Evolutionary conservation across 306 rosid genomes (phyloP), one percentile per base, ranked within the genome.

Genomic region (Senna tora): DNA sequence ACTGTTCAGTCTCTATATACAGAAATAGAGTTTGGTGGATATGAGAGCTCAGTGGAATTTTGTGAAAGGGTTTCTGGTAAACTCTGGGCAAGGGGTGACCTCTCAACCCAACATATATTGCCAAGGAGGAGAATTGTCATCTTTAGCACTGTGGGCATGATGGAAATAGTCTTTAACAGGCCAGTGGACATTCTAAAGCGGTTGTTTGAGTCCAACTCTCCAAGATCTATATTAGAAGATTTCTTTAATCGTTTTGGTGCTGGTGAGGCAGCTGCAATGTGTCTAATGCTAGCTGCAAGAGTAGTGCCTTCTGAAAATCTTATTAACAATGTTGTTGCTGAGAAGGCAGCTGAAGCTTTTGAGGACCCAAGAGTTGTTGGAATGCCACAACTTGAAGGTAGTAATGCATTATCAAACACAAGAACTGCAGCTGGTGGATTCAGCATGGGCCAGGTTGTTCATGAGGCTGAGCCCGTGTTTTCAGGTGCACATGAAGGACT

Each of bases 361-460:
- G 99, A 94, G 85, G 97, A 94, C 68, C 97, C 97, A 47, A 84
- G 97, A 82, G 74, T 91, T 71, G 99, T 94, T 79, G 99, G 99
- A 69, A 91, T 94, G 96, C 97, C 99, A 17, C 96, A 94, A 80
- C 95, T 91, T 82, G 97, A 85, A 76, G 97, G 97, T 52, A 83
- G 78, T 69, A 82, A 75, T 80, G 95, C 91, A 65, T 76, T 94
- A 75, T 89, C 98, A 74, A 91, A 81, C 81, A 84, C 94, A 51
- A 86, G 95, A 84, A 87, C 95, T 65, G 87, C 93, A 79, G 84
- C 93, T 67, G 89, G 87, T 78, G 97, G 99, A 63, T 94, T 94
- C 77, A 89, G 96, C 95, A 94, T 94, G 99, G 97, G 99, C 33
- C 99, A 91, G 87, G 99, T 94, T 87, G 99, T 92, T 67, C 97